A percentile compares a stretch with the other conserved stretches of the same genome.
phyloP scores from a whole-genome alignment of 352 stramenopile genomes.

The Phytopythium delawarense region DNA sequence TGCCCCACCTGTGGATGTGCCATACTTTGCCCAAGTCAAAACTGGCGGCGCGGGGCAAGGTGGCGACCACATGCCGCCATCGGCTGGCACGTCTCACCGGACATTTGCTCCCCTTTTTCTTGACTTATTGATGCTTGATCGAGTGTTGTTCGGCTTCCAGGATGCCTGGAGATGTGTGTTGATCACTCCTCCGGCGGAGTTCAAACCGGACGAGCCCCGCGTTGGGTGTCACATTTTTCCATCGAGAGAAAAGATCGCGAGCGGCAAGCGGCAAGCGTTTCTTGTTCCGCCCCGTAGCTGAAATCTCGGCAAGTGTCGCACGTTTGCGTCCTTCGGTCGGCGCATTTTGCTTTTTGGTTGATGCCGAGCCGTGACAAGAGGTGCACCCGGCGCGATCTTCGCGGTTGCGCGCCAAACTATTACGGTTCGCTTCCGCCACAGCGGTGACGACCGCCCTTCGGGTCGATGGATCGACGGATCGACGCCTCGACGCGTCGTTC shows the following conservation, averaged over 20 bases:
- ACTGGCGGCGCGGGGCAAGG: neutral
- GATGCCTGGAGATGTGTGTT: too few relatives aligned
- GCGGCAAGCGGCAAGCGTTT: too few relatives aligned
- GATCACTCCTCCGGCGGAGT: too few relatives aligned
- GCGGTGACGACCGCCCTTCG: neutral
- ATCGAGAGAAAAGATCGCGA: too few relatives aligned
- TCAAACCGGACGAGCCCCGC: too few relatives aligned
- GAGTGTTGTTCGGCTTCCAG: too few relatives aligned
- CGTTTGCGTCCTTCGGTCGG: neutral
- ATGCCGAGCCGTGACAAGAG: neutral
- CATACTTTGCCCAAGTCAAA: neutral
- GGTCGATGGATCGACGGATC: neutral
- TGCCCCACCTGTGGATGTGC: neutral
- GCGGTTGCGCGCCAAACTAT: neutral
- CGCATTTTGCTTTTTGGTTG: neutral
- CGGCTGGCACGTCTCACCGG: constrained; percentile 1
- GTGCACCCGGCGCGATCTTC: neutral
- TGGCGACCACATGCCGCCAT: neutral
- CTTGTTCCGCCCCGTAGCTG: neutral
- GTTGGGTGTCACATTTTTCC: too few relatives aligned
- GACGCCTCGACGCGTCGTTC: neutral
- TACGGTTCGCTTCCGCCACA: neutral
- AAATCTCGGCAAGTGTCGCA: neutral
- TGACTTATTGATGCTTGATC: neutral
- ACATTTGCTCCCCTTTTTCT: constrained; percentile 1